Percentiles rank a stretch among this genome's conserved stretches.
phyloP scores from a whole-genome alignment of 2,329 filamentous ascomycete genomes.

The Calonectria henricotiae region DNA sequence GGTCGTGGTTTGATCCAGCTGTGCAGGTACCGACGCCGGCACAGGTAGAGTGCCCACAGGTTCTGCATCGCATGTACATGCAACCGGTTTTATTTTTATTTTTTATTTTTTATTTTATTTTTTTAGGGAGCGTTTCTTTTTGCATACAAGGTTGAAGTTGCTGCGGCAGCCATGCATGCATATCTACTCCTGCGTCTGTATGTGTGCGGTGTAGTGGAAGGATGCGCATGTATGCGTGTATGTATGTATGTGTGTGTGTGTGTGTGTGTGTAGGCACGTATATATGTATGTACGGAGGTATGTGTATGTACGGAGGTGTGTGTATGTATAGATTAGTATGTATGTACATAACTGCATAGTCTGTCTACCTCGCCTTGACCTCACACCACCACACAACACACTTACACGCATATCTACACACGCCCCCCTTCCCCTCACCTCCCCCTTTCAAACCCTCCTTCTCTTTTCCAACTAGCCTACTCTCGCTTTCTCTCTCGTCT shows the following conservation, averaged over 20 bases:
- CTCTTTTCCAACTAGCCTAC: slow-evolving; percentile 4
- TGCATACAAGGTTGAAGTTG: no score
- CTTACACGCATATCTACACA: background rate
- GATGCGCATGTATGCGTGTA: background rate
- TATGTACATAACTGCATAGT: no score
- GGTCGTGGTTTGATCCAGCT: background rate
- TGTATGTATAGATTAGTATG: background rate
- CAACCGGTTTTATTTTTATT: no score
- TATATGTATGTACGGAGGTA: background rate
- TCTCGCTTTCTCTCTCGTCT: no score
- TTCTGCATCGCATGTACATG: background rate
- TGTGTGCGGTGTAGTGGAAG: background rate
- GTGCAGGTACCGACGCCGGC: slow-evolving; percentile 4
- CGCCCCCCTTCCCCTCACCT: background rate
- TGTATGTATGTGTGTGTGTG: background rate
- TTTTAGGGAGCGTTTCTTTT: no score
- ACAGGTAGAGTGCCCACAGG: background rate
- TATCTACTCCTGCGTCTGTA: background rate
- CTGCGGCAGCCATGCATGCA: background rate
- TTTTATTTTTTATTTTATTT: no score
- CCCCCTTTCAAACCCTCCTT: slow-evolving; percentile 7
- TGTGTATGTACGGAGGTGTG: background rate
- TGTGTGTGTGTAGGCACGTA: background rate
- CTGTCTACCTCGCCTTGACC: no score
- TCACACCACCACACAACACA: background rate